These are phyloP conservation scores for Malus hybrid DNA, from an alignment of 331 rosid species.

Conservation along the genomic window DNA sequence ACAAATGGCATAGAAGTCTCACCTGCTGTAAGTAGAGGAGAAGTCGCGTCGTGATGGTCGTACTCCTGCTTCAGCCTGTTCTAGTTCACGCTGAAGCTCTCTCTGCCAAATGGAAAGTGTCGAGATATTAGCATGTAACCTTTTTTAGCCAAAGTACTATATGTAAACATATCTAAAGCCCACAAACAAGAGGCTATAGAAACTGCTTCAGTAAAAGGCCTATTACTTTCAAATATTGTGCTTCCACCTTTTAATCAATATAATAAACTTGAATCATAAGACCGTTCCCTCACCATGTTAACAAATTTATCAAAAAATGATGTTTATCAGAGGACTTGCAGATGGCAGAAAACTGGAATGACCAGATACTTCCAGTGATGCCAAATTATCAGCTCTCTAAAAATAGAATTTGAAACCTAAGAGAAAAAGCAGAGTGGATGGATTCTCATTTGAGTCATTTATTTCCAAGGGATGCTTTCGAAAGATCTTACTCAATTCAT, in stretches of 20 bases:
- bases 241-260: neutral
- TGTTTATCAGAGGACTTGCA: neutral
- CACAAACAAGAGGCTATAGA: neutral
- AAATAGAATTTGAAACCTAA: neutral
- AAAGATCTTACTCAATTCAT: neutral
- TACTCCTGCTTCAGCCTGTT: constrained; percentile 87
- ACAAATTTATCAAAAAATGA: neutral
- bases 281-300: neutral
- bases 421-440: neutral
- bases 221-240: neutral
- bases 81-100: constrained; percentile 89
- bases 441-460: neutral
- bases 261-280: neutral
- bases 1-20: constrained; percentile 14
- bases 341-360: neutral
- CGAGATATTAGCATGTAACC: neutral
- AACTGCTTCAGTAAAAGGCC: neutral
- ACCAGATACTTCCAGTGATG: neutral
- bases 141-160: neutral
- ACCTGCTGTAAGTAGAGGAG: constrained; percentile 70
- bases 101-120: constrained; percentile 41
- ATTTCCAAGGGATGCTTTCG: neutral
- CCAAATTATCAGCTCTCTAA: neutral
- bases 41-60: constrained; percentile 79
- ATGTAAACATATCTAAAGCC: neutral